Evolutionary conservation across 2,329 filamentous ascomycete genomes (phyloP).

Genomic region (Talaromyces sp.): DNA sequence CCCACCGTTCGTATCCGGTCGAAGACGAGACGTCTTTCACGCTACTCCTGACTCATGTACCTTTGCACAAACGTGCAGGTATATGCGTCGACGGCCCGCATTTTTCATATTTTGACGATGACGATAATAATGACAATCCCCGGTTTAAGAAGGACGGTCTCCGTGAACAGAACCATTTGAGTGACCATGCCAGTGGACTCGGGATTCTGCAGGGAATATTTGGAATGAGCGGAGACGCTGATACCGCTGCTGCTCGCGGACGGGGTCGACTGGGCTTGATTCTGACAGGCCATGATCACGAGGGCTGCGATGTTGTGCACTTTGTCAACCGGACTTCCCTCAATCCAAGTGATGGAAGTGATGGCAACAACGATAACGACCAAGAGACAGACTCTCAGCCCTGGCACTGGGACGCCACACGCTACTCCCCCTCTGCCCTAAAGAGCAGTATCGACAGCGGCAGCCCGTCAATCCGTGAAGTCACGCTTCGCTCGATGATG

Average conservation of each 20-base stretch:
- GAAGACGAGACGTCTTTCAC: conserved; percentile 66
- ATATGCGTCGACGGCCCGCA: conserved; percentile 79
- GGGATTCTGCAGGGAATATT: conserved; percentile 81
- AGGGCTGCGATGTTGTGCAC: conserved; percentile 87
- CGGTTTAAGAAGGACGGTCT: conserved; percentile 45
- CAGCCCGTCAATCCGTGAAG: conserved; percentile 61
- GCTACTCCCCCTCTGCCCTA: conserved; percentile 17
- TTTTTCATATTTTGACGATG: conserved; percentile 71
- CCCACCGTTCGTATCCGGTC: conserved; percentile 54
- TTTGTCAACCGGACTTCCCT: conserved; percentile 60
- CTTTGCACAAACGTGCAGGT: conserved; percentile 75
- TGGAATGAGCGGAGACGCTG: conserved; percentile 62
- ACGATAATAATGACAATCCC: conserved; percentile 35
- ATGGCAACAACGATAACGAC: conserved; percentile 3
- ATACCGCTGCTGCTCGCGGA: conserved; percentile 54
- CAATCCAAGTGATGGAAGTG: neutral
- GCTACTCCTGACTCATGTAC: conserved; percentile 85
- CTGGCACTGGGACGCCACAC: conserved; percentile 33
- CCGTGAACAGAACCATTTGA: conserved; percentile 88
- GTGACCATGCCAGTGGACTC: conserved; percentile 59
- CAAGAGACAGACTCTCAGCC: neutral
- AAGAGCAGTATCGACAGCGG: neutral
- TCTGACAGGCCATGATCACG: conserved; percentile 91
- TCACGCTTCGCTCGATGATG: conserved; percentile 98
- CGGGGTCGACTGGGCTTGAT: conserved; percentile 70